A percentile compares a stretch with the other conserved stretches of the same genome.
Conservation (phyloP, 129 eudicot species). For the Flaveria bidentis region DNA sequence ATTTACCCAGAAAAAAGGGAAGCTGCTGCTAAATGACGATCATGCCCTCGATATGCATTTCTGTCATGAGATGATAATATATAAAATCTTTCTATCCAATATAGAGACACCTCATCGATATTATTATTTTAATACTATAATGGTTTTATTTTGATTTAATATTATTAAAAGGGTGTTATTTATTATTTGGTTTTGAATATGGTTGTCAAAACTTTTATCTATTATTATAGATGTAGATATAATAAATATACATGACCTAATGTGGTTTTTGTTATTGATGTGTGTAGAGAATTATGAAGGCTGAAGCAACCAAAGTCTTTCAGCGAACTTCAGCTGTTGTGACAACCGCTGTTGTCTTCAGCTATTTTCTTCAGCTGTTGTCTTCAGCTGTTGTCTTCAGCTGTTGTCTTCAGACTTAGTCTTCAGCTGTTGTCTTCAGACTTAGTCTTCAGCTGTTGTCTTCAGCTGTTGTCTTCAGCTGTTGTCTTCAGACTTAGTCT, state of each 20-base stretch:
- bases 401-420: no score
- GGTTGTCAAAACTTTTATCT: not conserved
- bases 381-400: no score
- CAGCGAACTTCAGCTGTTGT: no score
- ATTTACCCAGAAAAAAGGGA: constrained; percentile 33
- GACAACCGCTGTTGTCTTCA: no score
- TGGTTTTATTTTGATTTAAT: not conserved
- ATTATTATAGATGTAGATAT: not conserved
- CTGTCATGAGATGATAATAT: constrained; percentile 17
- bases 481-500: no score
- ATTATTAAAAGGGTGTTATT: not conserved
- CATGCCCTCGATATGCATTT: constrained; percentile 26
- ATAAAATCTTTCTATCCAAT: not conserved
- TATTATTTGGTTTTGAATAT: not conserved
- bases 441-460: no score
- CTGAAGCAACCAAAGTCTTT: no score
- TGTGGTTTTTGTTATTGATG: not conserved
- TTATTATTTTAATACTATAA: not conserved
- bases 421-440: no score
- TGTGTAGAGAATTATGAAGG: no score
- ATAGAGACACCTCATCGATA: not conserved
- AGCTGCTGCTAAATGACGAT: constrained; percentile 23
- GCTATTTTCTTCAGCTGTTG: no score
- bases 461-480: no score
- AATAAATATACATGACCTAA: not conserved